These are phyloP conservation scores for Excoecaria cochinchinensis DNA, from an alignment of 345 rosid species.

Conservation along the genomic window DNA sequence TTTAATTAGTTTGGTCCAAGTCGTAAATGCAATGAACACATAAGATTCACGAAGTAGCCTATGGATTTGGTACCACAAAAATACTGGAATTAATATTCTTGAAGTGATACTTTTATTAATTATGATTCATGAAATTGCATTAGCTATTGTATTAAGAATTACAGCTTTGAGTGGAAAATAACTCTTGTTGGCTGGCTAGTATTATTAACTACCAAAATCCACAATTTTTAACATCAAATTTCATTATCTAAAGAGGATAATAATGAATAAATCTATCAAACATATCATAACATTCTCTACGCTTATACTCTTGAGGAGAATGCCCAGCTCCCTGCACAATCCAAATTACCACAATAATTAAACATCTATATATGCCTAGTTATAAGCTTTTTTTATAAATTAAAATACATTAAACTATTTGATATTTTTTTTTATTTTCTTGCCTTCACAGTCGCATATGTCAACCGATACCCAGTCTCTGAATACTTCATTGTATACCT, in stretches of 20 bases:
- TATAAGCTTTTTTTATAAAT: background rate
- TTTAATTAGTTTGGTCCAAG: too few relatives aligned
- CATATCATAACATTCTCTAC: constrained; percentile 29
- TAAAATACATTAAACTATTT: too few relatives aligned
- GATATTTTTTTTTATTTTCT: background rate
- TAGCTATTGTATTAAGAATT: background rate
- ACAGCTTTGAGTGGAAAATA: background rate
- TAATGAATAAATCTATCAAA: constrained; percentile 25
- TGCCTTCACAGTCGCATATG: constrained; percentile 33
- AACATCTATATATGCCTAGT: background rate
- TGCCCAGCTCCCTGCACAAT: constrained; percentile 36
- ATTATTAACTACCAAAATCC: background rate
- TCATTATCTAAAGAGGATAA: constrained; percentile 4
- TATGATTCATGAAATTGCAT: background rate
- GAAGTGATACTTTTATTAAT: too few relatives aligned
- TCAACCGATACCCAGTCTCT: constrained; percentile 7
- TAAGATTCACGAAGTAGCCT: too few relatives aligned
- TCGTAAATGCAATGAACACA: too few relatives aligned
- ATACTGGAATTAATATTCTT: too few relatives aligned
- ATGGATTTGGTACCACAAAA: too few relatives aligned
- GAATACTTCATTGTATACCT: constrained; percentile 20
- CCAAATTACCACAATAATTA: background rate
- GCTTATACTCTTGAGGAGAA: constrained; percentile 34
- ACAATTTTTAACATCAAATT: background rate
- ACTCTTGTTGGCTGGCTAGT: background rate